Evolutionary conservation across 108 stramenopile species (phyloP), one percentile per base, ranked within the genome.

Genomic region (Cyclotella baltica): DNA sequence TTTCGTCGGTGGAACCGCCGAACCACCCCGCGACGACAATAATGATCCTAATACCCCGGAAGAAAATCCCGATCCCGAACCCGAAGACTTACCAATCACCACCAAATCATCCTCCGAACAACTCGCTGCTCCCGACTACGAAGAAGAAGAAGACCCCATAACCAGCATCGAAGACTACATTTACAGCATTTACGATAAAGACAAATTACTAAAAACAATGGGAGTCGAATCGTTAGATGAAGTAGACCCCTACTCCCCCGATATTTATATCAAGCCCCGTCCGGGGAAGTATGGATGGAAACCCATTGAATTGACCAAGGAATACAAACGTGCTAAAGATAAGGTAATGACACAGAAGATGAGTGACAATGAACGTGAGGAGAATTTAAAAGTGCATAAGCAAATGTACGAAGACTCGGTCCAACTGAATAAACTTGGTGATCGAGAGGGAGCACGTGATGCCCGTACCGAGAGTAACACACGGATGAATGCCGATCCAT

Each of bases 201-300:
- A 70, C 38, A 43, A 40, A 37, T 20, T 73, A 47, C 16, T 64
- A 22, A 28, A 23, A 62, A 51, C 20, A 29, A 53, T 67, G 16
- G 57, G 79, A 3, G 37, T 56, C 34, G 13, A 43, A 29, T 37
- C 38, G 23, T 55, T 63, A 29, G 72, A 61, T 13, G 71, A 76
- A 19, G 37, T 92, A 53, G 81, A 94, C 78, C 91, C 93, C 4
- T 89, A 67, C 50, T 87, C 90, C 83, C 90, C 93, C 66, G 89
- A 93, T 65, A 89, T 90, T 38, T 81, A 89, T 76, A 91, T 93
- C 73, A 90, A 90, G 65, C 93, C 91, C 11, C 93, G 93, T 61
- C 93, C 93, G 11, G 85, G 83, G 31, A 88, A 89, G 29, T 89
- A 88, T 68, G 81, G 81, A 4, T 85, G 74, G 79, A 61, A 55